Evolutionary conservation across 352 stramenopile genomes (phyloP).

Genomic region (Albugo laibachii): DNA sequence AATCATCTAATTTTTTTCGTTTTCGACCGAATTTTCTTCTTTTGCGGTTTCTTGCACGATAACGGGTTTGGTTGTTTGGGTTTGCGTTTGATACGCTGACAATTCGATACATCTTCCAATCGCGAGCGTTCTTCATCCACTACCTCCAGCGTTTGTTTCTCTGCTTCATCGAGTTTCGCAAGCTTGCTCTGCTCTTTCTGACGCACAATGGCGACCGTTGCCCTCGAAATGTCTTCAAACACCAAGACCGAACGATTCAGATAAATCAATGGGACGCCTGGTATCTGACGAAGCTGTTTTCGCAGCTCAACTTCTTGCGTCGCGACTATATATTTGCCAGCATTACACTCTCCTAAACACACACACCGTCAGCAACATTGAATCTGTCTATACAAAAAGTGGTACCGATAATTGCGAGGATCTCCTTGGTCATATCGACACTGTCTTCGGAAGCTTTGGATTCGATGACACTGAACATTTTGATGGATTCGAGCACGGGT

Average conservation of each 20-base stretch:
- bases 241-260: slow-evolving; percentile 74
- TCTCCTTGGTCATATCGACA: slow-evolving; percentile 31
- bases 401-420: slow-evolving; percentile 25
- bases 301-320: slow-evolving; percentile 72
- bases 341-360: slow-evolving; percentile 32
- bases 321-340: slow-evolving; percentile 63
- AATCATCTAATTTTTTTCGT: slow-evolving; percentile 25
- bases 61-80: slow-evolving; percentile 61
- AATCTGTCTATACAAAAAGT: not conserved
- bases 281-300: slow-evolving; percentile 36
- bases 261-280: slow-evolving; percentile 70
- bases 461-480: slow-evolving; percentile 45
- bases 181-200: slow-evolving; percentile 56
- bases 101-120: slow-evolving; percentile 15
- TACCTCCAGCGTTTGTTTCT: slow-evolving; percentile 56
- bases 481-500: slow-evolving; percentile 36
- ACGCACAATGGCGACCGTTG: slow-evolving; percentile 59
- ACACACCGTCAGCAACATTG: not conserved
- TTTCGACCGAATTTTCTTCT: slow-evolving; percentile 64
- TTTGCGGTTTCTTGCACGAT: slow-evolving; percentile 46
- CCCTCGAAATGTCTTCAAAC: slow-evolving; percentile 65
- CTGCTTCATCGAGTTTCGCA: slow-evolving; percentile 41
- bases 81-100: slow-evolving; percentile 8
- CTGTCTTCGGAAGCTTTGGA: slow-evolving; percentile 11
- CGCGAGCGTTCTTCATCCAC: slow-evolving; percentile 10